phyloP scores from a whole-genome alignment of 2,329 filamentous ascomycete species.

The Trichocomaceae sp. region DNA sequence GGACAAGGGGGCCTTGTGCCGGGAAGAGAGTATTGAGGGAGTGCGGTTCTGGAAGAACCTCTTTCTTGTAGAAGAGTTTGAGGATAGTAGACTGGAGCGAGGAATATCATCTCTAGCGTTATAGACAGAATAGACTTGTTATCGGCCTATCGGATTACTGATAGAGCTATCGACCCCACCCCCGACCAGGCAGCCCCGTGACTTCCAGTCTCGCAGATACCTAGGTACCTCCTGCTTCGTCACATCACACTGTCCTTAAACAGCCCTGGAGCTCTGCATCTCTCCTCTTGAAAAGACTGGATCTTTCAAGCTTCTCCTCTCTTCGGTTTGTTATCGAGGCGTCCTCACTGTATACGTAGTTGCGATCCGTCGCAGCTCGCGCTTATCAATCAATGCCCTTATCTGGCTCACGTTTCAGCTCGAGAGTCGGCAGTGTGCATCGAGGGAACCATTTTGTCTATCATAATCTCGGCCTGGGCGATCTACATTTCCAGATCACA shows the following conservation, averaged over 20 bases:
- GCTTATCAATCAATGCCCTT: constrained; percentile 4
- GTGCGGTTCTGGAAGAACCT: constrained; percentile 86
- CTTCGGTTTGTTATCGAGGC: background rate
- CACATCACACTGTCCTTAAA: background rate
- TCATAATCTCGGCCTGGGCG: background rate
- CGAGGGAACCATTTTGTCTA: background rate
- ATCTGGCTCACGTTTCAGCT: background rate
- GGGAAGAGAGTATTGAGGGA: constrained; percentile 87
- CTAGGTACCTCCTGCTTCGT: background rate
- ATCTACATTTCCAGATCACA: background rate
- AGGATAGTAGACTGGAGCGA: constrained; percentile 2
- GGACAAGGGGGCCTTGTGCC: constrained; percentile 76
- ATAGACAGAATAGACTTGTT: background rate
- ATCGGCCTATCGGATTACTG: background rate
- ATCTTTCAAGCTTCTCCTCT: background rate
- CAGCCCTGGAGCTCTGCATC: background rate
- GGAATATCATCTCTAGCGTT: constrained; percentile 7
- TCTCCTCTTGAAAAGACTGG: background rate
- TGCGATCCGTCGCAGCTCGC: background rate
- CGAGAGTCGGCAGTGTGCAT: background rate
- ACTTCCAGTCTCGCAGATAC: background rate
- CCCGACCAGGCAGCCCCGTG: constrained; percentile 1
- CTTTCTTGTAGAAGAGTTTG: constrained; percentile 2
- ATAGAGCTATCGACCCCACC: constrained; percentile 10
- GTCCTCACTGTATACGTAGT: background rate